phyloP scores from a whole-genome alignment of 208 protist species.

The Acanthamoeba lugdunensis region DNA sequence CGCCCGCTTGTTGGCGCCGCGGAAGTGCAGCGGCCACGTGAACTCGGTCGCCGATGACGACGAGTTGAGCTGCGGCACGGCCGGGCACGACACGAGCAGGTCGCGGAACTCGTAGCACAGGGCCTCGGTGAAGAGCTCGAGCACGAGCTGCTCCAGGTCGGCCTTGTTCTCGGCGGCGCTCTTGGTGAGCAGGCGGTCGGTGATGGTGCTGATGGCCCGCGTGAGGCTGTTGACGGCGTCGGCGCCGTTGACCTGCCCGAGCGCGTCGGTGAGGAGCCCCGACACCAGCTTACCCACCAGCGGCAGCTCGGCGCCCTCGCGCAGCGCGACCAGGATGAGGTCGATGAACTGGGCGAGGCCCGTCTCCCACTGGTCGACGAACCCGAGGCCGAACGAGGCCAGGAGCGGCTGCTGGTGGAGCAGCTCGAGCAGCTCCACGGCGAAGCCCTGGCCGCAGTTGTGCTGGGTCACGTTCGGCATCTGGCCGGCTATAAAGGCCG shows the following conservation, averaged over 20 bases:
- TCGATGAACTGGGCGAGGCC: not conserved
- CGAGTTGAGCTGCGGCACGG: not conserved
- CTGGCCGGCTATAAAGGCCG: not conserved
- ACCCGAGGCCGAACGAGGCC: constrained; percentile 1
- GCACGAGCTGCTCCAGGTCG: constrained; percentile 32
- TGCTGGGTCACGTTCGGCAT: not conserved
- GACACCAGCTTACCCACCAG: constrained; percentile 18
- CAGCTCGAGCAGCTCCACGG: not conserved
- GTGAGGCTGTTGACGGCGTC: constrained; percentile 14
- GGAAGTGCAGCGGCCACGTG: constrained; percentile 55
- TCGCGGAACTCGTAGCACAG: not conserved
- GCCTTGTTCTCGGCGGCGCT: not conserved
- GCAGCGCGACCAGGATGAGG: not conserved
- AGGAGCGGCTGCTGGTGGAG: constrained; percentile 7
- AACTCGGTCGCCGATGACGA: not conserved
- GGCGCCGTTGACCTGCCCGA: not conserved
- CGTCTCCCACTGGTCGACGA: constrained; percentile 30
- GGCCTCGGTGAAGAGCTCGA: constrained; percentile 52
- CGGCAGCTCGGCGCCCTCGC: not conserved
- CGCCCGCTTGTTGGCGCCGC: not conserved
- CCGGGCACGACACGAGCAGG: not conserved
- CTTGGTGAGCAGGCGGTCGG: not conserved
- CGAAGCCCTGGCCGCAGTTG: constrained; percentile 41
- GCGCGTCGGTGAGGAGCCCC: constrained; percentile 1
- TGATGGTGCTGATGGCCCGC: constrained; percentile 14